Conservation (phyloP, 2,329 filamentous ascomycete species). For the Leptographium procerum region DNA sequence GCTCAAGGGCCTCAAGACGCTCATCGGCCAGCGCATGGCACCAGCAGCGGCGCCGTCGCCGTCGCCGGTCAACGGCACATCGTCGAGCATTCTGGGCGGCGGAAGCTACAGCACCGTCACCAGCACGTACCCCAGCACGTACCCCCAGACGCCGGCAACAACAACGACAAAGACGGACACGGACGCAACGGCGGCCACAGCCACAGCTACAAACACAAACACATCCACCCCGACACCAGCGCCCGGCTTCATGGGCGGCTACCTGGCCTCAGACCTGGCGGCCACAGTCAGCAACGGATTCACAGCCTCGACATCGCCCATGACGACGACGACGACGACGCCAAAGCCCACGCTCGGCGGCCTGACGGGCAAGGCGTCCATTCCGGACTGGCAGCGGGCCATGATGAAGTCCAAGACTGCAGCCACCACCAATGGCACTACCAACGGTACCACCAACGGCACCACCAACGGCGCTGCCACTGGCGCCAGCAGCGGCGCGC, state of each 20-base stretch:
- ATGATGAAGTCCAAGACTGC: slow-evolving; percentile 38
- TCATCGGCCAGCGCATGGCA: slow-evolving; percentile 57
- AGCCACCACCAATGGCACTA: neutral
- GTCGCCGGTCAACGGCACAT: neutral
- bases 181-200: slow-evolving; percentile 15
- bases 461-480: neutral
- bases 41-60: slow-evolving; percentile 8
- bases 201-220: neutral
- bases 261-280: slow-evolving; percentile 7
- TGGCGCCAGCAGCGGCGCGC: neutral
- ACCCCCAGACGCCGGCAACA: slow-evolving; percentile 6
- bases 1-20: slow-evolving; percentile 81
- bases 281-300: neutral
- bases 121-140: neutral
- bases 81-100: slow-evolving; percentile 2
- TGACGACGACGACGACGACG: neutral
- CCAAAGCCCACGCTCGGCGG: slow-evolving; percentile 9
- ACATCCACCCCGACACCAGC: neutral
- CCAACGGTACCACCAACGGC: slow-evolving; percentile 25
- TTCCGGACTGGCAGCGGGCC: slow-evolving; percentile 72
- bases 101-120: slow-evolving; percentile 9
- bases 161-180: slow-evolving; percentile 10
- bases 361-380: slow-evolving; percentile 49
- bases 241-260: slow-evolving; percentile 5
- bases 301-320: neutral